Evolutionary conservation across 805 yeast genomes (phyloP), one percentile per base, ranked within the genome.

Genomic region (Cyberlindnera xishuangbannaensis): DNA sequence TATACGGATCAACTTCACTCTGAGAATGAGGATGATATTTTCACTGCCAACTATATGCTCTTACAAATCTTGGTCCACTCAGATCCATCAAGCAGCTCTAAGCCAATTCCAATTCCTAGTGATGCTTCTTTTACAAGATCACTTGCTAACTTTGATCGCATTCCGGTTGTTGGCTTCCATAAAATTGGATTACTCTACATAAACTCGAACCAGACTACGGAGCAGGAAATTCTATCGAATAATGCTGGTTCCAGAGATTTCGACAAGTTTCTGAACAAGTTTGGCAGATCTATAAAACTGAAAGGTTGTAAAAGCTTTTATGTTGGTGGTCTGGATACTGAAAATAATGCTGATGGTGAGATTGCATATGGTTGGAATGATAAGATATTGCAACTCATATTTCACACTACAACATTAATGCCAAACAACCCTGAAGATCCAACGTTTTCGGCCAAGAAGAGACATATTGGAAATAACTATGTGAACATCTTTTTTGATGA

Each of bases 391-490:
- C 95, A 85, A 48, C 58, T 84, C 26, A 70, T 84, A 8, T 86
- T 74, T 55, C 95, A 86, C 53, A 72, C 83, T 8, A 78, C 87
- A 3, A 83, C 95, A 0, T 56, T 86, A 69, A 86, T 86, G 95
- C 86, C 88, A 3, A 63, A 67, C 31, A 45, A 43, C 24, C 55
- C 48, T 3, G 81, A 78, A 43, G 51, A 55, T 16, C 30, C 36
- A 4, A 48, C 51, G 13, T 62, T 57, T 18, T 68, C 77, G 12
- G 51, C 68, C 53, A 86, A 85, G 58, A 86, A 86, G 56, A 62
- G 87, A 35, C 96, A 86, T 53, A 81, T 86, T 42, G 96, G 96
- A 7, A 86, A 86, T 59, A 73, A 85, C 51, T 78, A 76, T 54
- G 92, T 86, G 36, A 83, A 80, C 50, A 74, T 86, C 16, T 86